Base-by-base conservation (phyloP, 257 asterid genomes). In the Cruciata laevipes region DNA sequence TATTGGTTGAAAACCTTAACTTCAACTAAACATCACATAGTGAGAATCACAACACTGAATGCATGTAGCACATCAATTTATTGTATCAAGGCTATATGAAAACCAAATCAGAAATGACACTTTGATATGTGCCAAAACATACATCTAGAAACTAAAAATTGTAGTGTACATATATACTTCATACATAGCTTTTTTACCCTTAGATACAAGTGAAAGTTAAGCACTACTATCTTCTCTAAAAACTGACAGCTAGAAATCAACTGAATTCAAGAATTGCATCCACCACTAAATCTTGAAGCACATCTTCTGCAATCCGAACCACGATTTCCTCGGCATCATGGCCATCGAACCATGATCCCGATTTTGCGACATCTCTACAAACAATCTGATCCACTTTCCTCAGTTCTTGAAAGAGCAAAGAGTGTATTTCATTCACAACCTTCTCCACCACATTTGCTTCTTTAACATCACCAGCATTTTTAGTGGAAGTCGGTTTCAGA, bases 261-360 rank as follows among this genome's bases (percentile, higher is more conserved):
- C 31, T 72, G 73, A 74, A 70, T 74, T 83, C 85, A 21, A 79
- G 67, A 61, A 87, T 70, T 31, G 77, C 63, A 62, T 81, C 87
- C 69, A 79, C 44, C 52, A 92, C 67, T 32, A 78, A 83, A 52
- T 85, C 96, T 74, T 83, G 87, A 49, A 87, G 64, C 65, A 89
- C 66, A 40, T 78, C 87, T 60, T 87, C 95, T 20, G 95, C 79
- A 71, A 89, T 69, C 49, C 83, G 83, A 44, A 10, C 53, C 71
- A 69, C 79, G 23, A 89, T 61, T 31, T 69, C 78, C 69, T 85
- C 97, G 2, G 76, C 20, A 49, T 83, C 86, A 7, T 35, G 61
- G 42, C 78, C 74, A 66, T 89, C 88, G 17, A 84, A 74, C 97
- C 98, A 89, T 5, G 86, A 77, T 32, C 77, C 60, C 27, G 85